phyloP scores from a whole-genome alignment of 1,139 yeast species.

The Sugiyamaella grinbergsii region DNA sequence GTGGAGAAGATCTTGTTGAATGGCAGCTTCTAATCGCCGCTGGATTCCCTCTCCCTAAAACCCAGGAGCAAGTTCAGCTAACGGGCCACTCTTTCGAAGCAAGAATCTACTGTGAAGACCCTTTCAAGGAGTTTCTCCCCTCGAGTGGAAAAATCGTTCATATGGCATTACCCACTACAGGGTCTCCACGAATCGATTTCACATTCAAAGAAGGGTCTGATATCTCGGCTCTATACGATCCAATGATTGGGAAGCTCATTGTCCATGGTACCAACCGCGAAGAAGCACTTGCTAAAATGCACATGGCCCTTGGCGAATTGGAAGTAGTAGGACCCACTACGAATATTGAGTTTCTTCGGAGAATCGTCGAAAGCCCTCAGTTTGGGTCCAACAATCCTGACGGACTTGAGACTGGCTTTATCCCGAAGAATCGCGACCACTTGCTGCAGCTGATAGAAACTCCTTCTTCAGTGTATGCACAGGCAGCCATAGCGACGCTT shows the following conservation, averaged over 20 bases:
- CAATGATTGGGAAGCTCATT: slow-evolving; percentile 44
- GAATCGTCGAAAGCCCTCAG: slow-evolving; percentile 35
- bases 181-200: slow-evolving; percentile 39
- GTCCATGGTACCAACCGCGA: slow-evolving; percentile 39
- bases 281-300: slow-evolving; percentile 40
- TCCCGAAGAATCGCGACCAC: slow-evolving; percentile 37
- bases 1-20: slow-evolving; percentile 89
- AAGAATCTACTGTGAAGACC: slow-evolving; percentile 43
- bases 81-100: slow-evolving; percentile 43
- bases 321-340: slow-evolving; percentile 44
- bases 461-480: slow-evolving; percentile 37
- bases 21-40: slow-evolving; percentile 95
- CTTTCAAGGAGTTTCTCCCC: slow-evolving; percentile 41
- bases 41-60: slow-evolving; percentile 50
- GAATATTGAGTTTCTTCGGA: slow-evolving; percentile 41
- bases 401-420: slow-evolving; percentile 42
- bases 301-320: slow-evolving; percentile 38
- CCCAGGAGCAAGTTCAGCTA: slow-evolving; percentile 39
- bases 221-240: slow-evolving; percentile 42
- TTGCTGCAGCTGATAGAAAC: slow-evolving; percentile 31
- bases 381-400: slow-evolving; percentile 39
- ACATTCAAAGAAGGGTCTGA: slow-evolving; percentile 38
- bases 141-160: slow-evolving; percentile 41
- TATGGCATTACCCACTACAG: slow-evolving; percentile 36
- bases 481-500: slow-evolving; percentile 39